Base-by-base conservation (phyloP, 805 yeast species). In the Candida pseudoglaebosa region DNA sequence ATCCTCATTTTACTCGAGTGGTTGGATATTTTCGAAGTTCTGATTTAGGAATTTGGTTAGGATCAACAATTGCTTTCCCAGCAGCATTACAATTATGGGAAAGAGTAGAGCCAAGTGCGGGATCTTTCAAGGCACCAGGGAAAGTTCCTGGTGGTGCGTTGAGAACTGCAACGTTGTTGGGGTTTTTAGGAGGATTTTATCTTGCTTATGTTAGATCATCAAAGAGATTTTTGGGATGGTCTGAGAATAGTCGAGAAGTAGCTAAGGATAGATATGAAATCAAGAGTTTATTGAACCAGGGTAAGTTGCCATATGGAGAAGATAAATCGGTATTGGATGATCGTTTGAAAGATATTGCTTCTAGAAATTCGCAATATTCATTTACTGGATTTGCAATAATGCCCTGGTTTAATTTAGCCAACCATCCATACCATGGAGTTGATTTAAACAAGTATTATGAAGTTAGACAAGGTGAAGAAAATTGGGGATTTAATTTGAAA, bases 341-440 rank as follows among this genome's bases (percentile, higher is more conserved):
- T 43, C 76, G 87, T 69, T 61, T 82, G 52, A 86, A 85, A 60
- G 84, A 79, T 49, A 71, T 83, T 46, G 79, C 95, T 43, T 78
- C 84, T 52, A 75, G 88, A 66, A 83, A 84, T 70, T 82, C 93
- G 17, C 83, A 81, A 49, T 79, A 79, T 55, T 78, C 95, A 5
- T 78, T 77, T 53, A 59, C 77, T 41, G 65, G 71, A 39, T 56
- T 81, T 50, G 75, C 79, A 40, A 55, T 84, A 44, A 59, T 86
- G 52, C 95, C 95, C 17, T 81, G 88, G 87, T 85, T 87, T 70
- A 87, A 87, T 65, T 67, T 84, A 45, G 88, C 80, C 34, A 65
- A 78, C 57, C 95, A 86, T 61, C 88, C 85, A 49, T 81, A 78
- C 66, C 95, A 86, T 61, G 93, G 91, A 18, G 79, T 84, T 42